Conservation (phyloP, 2,329 filamentous ascomycete genomes). For the Rasamsonia emersonii region DNA sequence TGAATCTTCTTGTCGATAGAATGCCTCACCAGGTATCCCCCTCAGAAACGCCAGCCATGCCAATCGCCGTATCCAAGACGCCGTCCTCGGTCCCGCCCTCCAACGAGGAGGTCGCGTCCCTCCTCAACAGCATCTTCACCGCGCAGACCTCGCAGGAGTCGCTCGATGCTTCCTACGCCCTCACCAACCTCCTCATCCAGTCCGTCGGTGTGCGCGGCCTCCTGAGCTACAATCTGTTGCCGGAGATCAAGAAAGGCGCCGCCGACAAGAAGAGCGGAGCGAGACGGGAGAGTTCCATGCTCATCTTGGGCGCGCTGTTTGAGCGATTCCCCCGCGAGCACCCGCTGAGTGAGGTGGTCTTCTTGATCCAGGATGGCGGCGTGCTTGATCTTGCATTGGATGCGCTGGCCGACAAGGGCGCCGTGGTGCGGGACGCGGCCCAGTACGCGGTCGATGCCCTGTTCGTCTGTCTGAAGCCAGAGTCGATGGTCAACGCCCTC, state of each 20-base stretch:
- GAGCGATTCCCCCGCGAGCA: constrained; percentile 77
- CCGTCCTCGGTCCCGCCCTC: constrained; percentile 46
- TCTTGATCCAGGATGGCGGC: constrained; percentile 72
- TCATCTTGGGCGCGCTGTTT: constrained; percentile 85
- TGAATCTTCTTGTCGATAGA: constrained; percentile 7
- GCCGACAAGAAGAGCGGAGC: constrained; percentile 87
- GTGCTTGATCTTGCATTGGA: constrained; percentile 69
- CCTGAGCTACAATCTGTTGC: constrained; percentile 52
- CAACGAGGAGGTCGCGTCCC: constrained; percentile 55
- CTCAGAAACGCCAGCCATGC: constrained; percentile 31
- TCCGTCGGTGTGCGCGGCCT: constrained; percentile 58
- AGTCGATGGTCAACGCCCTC: constrained; percentile 74
- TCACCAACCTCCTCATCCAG: constrained; percentile 56
- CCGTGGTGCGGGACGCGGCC: constrained; percentile 80
- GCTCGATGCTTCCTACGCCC: constrained; percentile 57
- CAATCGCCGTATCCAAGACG: constrained; percentile 42
- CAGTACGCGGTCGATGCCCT: constrained; percentile 90
- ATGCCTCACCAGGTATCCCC: constrained; percentile 42
- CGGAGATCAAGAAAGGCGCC: constrained; percentile 66
- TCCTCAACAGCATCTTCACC: constrained; percentile 60
- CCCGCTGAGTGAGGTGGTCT: constrained; percentile 68
- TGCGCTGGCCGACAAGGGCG: constrained; percentile 78
- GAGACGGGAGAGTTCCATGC: constrained; percentile 84
- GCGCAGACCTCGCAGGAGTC: constrained; percentile 61
- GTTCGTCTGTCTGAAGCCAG: constrained; percentile 68